Percentiles rank a stretch among this genome's conserved stretches.
phyloP scores from a whole-genome alignment of 768 basidiomycete species.

The Astraeus odoratus region DNA sequence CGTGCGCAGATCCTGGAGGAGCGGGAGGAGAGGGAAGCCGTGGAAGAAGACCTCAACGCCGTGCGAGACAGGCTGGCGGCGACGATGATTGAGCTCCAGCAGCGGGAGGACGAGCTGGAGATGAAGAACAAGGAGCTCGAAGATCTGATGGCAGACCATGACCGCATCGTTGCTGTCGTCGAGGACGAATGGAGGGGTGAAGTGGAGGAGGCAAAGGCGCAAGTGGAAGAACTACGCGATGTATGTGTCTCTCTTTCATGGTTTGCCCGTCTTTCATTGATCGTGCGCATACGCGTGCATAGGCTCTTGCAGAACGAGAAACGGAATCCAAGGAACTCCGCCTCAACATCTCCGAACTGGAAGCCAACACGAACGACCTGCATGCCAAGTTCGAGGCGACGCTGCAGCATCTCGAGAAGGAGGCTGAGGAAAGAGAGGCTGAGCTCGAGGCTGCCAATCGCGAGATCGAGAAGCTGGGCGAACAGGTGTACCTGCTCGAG shows the following conservation, averaged over 20 bases:
- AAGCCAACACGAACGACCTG: slow-evolving; percentile 62
- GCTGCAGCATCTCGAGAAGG: slow-evolving; percentile 68
- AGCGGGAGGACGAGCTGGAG: slow-evolving; percentile 84
- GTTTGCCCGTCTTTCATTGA: background rate
- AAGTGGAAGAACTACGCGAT: slow-evolving; percentile 74
- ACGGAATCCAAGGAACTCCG: slow-evolving; percentile 70
- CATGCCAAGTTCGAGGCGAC: slow-evolving; percentile 71
- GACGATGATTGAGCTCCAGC: slow-evolving; percentile 73
- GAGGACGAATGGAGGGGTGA: slow-evolving; percentile 87
- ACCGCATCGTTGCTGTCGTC: slow-evolving; percentile 62
- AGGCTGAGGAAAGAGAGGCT: slow-evolving; percentile 72
- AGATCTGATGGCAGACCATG: slow-evolving; percentile 69
- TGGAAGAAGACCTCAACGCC: slow-evolving; percentile 73
- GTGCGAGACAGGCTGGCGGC: slow-evolving; percentile 74
- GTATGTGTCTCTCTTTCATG: slow-evolving; percentile 32
- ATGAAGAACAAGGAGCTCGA: slow-evolving; percentile 71
- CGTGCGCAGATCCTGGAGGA: slow-evolving; percentile 66
- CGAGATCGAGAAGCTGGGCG: slow-evolving; percentile 75
- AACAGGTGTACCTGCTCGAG: slow-evolving; percentile 78
- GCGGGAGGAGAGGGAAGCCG: slow-evolving; percentile 65
- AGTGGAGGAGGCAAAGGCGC: slow-evolving; percentile 70
- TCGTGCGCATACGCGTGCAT: background rate
- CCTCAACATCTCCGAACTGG: slow-evolving; percentile 67
- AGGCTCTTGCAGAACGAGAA: slow-evolving; percentile 77
- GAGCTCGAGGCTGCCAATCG: slow-evolving; percentile 68